phyloP scores from a whole-genome alignment of 2,329 filamentous ascomycete genomes.

The Aureobasidium musti region DNA sequence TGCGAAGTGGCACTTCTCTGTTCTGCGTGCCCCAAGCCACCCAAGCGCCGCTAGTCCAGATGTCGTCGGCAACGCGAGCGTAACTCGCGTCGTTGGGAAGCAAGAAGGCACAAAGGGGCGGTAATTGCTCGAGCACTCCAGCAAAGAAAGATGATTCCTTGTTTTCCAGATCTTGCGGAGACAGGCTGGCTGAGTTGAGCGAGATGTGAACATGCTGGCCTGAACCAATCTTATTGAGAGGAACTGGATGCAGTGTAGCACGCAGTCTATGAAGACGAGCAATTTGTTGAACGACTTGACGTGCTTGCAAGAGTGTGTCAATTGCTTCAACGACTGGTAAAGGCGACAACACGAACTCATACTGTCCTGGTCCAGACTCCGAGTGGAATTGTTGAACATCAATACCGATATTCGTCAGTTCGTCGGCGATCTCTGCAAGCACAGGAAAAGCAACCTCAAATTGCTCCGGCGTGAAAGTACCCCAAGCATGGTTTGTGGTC shows the following conservation, averaged over 20 bases:
- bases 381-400: constrained; percentile 72
- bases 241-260: constrained; percentile 74
- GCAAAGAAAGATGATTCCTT: constrained; percentile 67
- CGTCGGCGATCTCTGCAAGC: constrained; percentile 65
- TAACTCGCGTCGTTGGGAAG: constrained; percentile 69
- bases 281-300: constrained; percentile 67
- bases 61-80: constrained; percentile 65
- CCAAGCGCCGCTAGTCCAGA: constrained; percentile 77
- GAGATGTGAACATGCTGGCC: constrained; percentile 72
- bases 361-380: constrained; percentile 72
- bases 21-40: constrained; percentile 82
- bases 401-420: constrained; percentile 64
- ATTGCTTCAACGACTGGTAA: constrained; percentile 65
- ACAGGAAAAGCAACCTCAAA: constrained; percentile 59
- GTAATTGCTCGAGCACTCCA: constrained; percentile 67
- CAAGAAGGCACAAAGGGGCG: constrained; percentile 67
- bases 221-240: constrained; percentile 60
- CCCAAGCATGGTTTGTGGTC: constrained; percentile 71
- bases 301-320: constrained; percentile 69
- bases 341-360: constrained; percentile 71
- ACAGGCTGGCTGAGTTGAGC: constrained; percentile 50
- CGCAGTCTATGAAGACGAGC: constrained; percentile 64
- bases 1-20: constrained; percentile 71
- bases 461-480: constrained; percentile 63
- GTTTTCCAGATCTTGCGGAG: constrained; percentile 36